Conservation (phyloP, 2,329 filamentous ascomycete species). For the Fonsecaea pedrosoi region DNA sequence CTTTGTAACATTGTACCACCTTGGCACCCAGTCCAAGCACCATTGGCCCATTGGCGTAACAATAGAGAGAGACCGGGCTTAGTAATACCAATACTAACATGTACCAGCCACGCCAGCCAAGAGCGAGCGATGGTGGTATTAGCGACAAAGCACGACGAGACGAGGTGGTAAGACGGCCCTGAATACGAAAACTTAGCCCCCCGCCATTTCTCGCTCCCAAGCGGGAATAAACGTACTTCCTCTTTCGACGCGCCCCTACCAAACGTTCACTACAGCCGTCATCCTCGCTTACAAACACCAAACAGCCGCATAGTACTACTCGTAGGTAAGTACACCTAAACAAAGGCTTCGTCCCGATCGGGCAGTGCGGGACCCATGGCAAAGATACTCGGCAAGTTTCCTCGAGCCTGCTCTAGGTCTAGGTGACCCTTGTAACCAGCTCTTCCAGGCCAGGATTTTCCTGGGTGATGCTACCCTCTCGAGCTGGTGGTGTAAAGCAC, state of each 20-base stretch:
- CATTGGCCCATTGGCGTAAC: too few relatives aligned
- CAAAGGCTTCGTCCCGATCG: background rate
- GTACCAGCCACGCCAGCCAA: too few relatives aligned
- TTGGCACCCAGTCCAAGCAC: too few relatives aligned
- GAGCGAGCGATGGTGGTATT: too few relatives aligned
- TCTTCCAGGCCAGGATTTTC: background rate
- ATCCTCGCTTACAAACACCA: background rate
- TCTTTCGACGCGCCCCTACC: background rate
- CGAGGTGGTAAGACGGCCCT: background rate
- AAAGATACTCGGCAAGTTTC: background rate
- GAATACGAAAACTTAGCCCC: background rate
- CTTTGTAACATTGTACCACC: too few relatives aligned
- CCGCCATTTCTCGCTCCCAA: too few relatives aligned
- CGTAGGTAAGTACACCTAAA: background rate
- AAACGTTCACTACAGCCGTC: too few relatives aligned
- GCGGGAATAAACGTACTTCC: conserved; percentile 13
- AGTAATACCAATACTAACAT: too few relatives aligned
- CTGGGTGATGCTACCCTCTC: background rate
- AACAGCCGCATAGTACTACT: background rate
- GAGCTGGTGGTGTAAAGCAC: background rate
- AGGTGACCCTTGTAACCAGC: background rate
- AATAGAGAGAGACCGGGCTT: too few relatives aligned
- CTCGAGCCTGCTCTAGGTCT: background rate
- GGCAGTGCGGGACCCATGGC: background rate
- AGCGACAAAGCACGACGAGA: background rate